Conservation (phyloP, 192 early-diverging fungal genomes). For the Backusella circina region DNA sequence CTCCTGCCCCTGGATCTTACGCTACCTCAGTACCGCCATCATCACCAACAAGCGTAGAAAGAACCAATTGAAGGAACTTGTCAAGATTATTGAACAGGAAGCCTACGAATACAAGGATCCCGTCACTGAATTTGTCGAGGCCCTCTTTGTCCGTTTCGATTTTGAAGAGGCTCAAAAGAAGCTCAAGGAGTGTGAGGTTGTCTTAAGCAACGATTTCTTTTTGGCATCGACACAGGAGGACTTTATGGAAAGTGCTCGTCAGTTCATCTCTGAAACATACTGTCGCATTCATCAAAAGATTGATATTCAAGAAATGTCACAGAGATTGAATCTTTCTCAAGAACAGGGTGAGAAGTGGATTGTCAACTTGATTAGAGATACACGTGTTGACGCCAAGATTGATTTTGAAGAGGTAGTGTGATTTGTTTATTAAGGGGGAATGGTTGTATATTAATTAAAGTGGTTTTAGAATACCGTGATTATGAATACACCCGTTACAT, state of each 20-base stretch:
- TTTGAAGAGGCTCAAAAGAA: conserved; percentile 89
- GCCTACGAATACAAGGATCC: conserved; percentile 84
- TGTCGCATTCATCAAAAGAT: conserved; percentile 97
- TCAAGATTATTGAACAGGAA: conserved; percentile 87
- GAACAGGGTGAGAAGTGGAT: conserved; percentile 98
- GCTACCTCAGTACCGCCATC: conserved; percentile 89
- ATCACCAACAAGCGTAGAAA: conserved; percentile 88
- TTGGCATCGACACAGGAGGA: conserved; percentile 83
- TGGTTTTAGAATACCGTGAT: conserved; percentile 74
- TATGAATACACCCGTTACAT: conserved; percentile 84
- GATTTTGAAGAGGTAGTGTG: conserved; percentile 75
- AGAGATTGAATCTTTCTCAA: conserved; percentile 79
- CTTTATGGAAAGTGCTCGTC: conserved; percentile 91
- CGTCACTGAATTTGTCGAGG: conserved; percentile 91
- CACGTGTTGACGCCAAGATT: conserved; percentile 96
- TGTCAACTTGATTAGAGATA: conserved; percentile 93
- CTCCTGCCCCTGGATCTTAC: conserved; percentile 93
- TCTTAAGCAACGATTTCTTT: conserved; percentile 90
- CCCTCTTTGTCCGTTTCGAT: conserved; percentile 91
- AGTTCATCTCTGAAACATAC: conserved; percentile 96
- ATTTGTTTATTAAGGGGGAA: neutral
- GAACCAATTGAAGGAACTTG: conserved; percentile 84
- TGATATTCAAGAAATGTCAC: conserved; percentile 81
- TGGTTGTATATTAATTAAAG: no score
- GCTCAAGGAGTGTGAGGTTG: conserved; percentile 83